phyloP scores from a whole-genome alignment of 1,284 basidiomycete genomes.

The Phellinidium pouzarii region DNA sequence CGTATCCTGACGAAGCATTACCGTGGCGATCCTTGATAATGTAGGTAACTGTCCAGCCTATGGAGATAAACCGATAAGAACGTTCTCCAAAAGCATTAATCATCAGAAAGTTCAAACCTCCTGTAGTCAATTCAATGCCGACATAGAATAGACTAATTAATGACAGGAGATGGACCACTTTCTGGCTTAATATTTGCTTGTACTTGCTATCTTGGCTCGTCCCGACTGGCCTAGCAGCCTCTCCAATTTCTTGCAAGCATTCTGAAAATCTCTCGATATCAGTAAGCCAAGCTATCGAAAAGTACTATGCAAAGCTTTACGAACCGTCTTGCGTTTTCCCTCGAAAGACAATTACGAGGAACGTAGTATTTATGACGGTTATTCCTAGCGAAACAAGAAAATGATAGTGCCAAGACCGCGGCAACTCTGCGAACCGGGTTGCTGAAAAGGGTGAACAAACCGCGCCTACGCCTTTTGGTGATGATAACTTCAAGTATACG shows the following conservation, averaged over 20 bases:
- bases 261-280: not conserved
- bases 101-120: conserved; percentile 15
- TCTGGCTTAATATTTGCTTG: conserved; percentile 20
- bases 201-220: conserved; percentile 22
- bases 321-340: conserved; percentile 30
- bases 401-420: conserved; percentile 28
- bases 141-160: conserved; percentile 27
- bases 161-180: conserved; percentile 24
- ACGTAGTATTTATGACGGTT: conserved; percentile 25
- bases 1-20: conserved; percentile 27
- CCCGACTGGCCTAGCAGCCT: conserved; percentile 21
- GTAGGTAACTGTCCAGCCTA: conserved; percentile 32
- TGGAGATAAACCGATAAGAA: not conserved
- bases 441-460: conserved; percentile 28
- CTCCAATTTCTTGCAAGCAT: conserved; percentile 13
- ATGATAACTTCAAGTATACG: not conserved
- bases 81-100: not conserved
- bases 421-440: conserved; percentile 27
- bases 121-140: conserved; percentile 27
- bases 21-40: conserved; percentile 28
- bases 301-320: not conserved
- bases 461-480: conserved; percentile 24
- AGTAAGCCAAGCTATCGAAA: not conserved
- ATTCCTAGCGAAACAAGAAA: conserved; percentile 34
- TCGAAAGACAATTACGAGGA: conserved; percentile 31